phyloP scores from a whole-genome alignment of 2,329 filamentous ascomycete species.

The Paracorniculantispora psalliotae region DNA sequence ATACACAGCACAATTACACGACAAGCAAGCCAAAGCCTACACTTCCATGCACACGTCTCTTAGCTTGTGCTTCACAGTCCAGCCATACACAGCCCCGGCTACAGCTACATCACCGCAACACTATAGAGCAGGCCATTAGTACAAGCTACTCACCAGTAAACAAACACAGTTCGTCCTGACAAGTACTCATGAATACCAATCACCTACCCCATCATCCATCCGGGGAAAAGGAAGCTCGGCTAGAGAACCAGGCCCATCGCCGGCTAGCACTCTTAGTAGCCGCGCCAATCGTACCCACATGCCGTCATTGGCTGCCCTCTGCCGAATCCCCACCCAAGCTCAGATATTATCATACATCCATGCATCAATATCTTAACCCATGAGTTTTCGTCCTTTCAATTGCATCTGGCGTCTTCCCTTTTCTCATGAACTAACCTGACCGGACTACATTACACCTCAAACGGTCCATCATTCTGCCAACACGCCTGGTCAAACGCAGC shows the following conservation, averaged over 20 bases:
- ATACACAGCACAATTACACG: too few relatives aligned
- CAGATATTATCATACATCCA: constrained; percentile 2
- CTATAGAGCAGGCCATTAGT: too few relatives aligned
- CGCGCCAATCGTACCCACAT: not conserved
- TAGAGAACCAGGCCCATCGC: not conserved
- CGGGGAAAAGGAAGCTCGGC: constrained; percentile 12
- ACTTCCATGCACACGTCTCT: too few relatives aligned
- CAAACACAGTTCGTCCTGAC: too few relatives aligned
- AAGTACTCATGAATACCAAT: not conserved
- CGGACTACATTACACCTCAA: too few relatives aligned
- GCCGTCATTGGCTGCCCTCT: constrained; percentile 1
- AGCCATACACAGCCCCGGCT: too few relatives aligned
- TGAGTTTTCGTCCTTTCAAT: not conserved
- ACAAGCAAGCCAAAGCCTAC: too few relatives aligned
- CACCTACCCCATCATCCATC: not conserved
- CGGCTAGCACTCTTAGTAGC: not conserved
- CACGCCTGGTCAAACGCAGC: too few relatives aligned
- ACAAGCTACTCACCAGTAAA: too few relatives aligned
- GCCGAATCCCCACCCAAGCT: constrained; percentile 9
- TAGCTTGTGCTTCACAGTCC: too few relatives aligned
- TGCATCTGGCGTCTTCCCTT: not conserved
- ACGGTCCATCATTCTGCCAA: too few relatives aligned
- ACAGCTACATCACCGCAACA: too few relatives aligned
- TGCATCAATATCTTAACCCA: not conserved
- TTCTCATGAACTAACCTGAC: not conserved